These are phyloP conservation scores for Aspergillus nanangensis DNA, from an alignment of 495 filamentous ascomycete species.

Conservation along the genomic window DNA sequence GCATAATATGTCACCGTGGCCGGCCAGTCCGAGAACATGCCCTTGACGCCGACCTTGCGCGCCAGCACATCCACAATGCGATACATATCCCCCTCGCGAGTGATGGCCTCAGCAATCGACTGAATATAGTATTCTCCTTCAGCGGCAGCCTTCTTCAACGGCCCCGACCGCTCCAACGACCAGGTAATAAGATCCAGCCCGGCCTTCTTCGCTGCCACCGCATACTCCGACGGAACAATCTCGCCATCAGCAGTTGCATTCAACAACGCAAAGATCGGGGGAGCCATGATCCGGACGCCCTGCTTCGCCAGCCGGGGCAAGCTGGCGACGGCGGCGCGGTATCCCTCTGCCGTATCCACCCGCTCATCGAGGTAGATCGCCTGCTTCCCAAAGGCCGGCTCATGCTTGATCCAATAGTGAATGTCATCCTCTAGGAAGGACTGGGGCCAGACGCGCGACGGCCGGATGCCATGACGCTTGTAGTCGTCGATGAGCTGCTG, in stretches of 20 bases:
- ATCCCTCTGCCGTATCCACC: constrained; percentile 39
- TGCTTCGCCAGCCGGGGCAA: constrained; percentile 7
- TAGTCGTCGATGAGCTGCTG: constrained; percentile 58
- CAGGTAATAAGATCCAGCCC: constrained; percentile 56
- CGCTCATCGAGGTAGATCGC: constrained; percentile 56
- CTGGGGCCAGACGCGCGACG: constrained; percentile 55
- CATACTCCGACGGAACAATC: constrained; percentile 19
- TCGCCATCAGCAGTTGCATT: constrained; percentile 14
- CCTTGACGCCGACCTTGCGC: constrained; percentile 49
- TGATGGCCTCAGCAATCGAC: constrained; percentile 44
- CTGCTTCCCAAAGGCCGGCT: constrained; percentile 52
- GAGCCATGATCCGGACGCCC: constrained; percentile 16
- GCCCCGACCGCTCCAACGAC: constrained; percentile 57
- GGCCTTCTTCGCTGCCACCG: constrained; percentile 43
- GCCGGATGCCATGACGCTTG: constrained; percentile 43
- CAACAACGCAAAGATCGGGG: constrained; percentile 15
- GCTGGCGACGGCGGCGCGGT: constrained; percentile 33
- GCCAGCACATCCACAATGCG: constrained; percentile 54
- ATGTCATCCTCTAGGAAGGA: constrained; percentile 57
- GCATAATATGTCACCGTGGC: constrained; percentile 60
- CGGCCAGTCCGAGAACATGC: constrained; percentile 59
- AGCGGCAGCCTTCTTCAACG: constrained; percentile 38
- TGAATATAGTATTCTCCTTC: constrained; percentile 50
- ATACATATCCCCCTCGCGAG: constrained; percentile 55
- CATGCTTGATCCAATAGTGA: constrained; percentile 55